Base-by-base conservation (phyloP, 83 land plant genomes). In the Picea abies region DNA sequence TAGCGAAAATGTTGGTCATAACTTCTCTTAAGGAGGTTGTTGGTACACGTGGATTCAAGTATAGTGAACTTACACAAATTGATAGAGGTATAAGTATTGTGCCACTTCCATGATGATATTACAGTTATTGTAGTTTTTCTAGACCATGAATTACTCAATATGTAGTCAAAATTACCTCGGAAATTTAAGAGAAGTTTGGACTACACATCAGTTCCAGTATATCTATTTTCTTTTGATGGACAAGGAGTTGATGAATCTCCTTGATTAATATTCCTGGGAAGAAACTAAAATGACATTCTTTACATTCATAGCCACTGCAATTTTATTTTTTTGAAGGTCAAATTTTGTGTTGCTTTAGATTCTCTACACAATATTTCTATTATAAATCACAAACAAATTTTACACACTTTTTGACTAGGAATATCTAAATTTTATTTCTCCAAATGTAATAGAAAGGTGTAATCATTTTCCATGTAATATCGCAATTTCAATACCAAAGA, bases 261-360 rank as follows among this genome's bases (percentile, higher is more conserved):
- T 20, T 72, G 56, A 20, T 72, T n/a, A 3, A 41, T 72, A 16
- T 41, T 39, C 23, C 56, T 41, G n/a, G 49, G 44, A 19, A 20
- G 52, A 39, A 39, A n/a, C 19, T 32, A 2, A n/a, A 72, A 20
- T n/a, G 4, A 6, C 39, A 3, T 29, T 35, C 5, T 44, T 22
- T 72, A 72, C 52, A 47, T 41, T 72, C 76, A n/a, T n/a, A n/a
- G n/a, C n/a, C n/a, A n/a, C n/a, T n/a, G n/a, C n/a, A n/a, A n/a
- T n/a, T n/a, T n/a, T 35, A 4, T 41, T 72, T 44, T 72, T 49
- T 19, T 72, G 56, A 72, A 72, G 76, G 56, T 12, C 56, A 72
- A 72, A 19, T 72, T 72, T 72, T 72, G 76, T 41, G 25, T 20
- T 72, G 37, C 44, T 72, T 72, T 72, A 72, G 76, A 49, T 44